Evolutionary conservation across 805 yeast species (phyloP), one percentile per base, ranked within the genome.

Genomic region (Teunomyces panamensis): DNA sequence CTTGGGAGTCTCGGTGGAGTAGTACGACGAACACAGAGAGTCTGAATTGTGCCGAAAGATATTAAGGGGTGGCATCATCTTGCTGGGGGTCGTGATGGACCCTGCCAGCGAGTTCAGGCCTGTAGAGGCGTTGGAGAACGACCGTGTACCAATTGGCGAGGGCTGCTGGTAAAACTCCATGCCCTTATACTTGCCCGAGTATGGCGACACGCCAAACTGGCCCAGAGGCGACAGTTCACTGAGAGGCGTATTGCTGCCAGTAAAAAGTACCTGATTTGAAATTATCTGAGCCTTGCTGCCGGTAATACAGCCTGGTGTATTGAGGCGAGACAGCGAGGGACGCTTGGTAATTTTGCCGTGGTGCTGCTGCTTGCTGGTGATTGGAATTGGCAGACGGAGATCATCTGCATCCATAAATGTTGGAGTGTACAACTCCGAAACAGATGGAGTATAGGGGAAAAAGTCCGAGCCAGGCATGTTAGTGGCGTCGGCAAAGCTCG

Each of bases 1-100:
- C 43, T 53, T 50, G 11, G 56, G 53, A 4, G 56, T 50, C 13
- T 57, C 58, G 11, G 30, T 35, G 43, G 49, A 50, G 41, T 44
- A 45, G 13, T 43, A 42, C 11, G 53, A 46, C 17, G 49, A 39
- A n/a, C 53, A 30, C 14, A 56, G 48, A 6, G 57, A 45, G 32
- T 60, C 64, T 11, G 62, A 56, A 47, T 59, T 60, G 48, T 61
- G 64, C 30, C 62, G 60, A 52, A 61, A 61, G 27, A 54, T 53
- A 47, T 59, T 55, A 53, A 59, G 47, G 16, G 56, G 56, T 8
- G 65, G 65, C 48, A 55, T 49, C 34, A 51, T 36, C 42, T 46
- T 49, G 39, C 44, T 48, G 30, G 49, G 50, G 9, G 50, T 46
- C 11, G 50, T 46, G 20, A 45, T 17, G 6, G 53, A 45, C 9